phyloP scores from a whole-genome alignment of 2,329 filamentous ascomycete species.

The Hypoxylon sp. region DNA sequence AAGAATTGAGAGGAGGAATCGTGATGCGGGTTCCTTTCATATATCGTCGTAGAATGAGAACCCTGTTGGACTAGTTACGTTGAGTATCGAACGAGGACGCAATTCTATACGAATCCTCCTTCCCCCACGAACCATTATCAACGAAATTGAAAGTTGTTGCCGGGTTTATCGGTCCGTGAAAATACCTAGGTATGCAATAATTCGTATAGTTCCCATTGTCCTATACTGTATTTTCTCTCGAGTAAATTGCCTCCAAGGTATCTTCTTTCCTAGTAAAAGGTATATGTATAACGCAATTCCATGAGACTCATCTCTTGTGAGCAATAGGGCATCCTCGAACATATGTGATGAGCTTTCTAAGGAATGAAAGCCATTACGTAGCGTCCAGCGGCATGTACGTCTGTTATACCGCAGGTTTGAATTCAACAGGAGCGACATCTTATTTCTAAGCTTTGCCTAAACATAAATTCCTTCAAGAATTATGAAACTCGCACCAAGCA shows the following conservation, averaged over 20 bases:
- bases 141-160: not conserved
- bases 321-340: too few relatives aligned
- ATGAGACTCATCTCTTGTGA: too few relatives aligned
- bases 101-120: not conserved
- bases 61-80: slow-evolving; percentile 17
- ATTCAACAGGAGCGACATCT: too few relatives aligned
- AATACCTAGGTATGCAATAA: not conserved
- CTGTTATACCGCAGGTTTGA: too few relatives aligned
- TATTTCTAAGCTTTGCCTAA: too few relatives aligned
- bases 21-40: slow-evolving; percentile 2
- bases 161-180: too few relatives aligned
- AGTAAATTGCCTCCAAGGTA: too few relatives aligned
- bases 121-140: not conserved
- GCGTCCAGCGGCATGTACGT: too few relatives aligned
- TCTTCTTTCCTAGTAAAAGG: too few relatives aligned
- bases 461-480: not conserved
- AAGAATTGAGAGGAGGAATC: not conserved
- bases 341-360: too few relatives aligned
- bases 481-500: not conserved
- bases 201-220: not conserved
- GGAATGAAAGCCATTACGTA: too few relatives aligned
- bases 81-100: not conserved
- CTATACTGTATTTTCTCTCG: not conserved
- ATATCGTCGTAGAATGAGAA: slow-evolving; percentile 21
- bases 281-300: too few relatives aligned